These are phyloP conservation scores for Tolypocladium tundrense DNA, from an alignment of 2,329 filamentous ascomycete genomes.

Conservation along the genomic window DNA sequence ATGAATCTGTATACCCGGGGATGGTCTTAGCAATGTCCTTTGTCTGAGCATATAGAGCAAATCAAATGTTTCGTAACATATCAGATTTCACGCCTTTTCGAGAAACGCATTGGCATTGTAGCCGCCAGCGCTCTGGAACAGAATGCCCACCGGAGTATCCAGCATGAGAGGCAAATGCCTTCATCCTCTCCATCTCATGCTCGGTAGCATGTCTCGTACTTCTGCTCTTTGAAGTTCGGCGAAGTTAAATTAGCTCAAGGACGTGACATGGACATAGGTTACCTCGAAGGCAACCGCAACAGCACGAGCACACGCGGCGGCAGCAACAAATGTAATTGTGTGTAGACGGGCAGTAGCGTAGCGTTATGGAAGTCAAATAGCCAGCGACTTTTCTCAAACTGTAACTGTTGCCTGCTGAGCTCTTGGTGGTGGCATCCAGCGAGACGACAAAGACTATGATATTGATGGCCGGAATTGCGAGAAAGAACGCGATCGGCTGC, in stretches of 20 bases:
- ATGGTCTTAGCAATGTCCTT: not conserved
- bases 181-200: slow-evolving; percentile 53
- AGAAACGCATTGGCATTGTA: slow-evolving; percentile 44
- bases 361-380: too few relatives aligned
- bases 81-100: not conserved
- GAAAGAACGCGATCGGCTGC: too few relatives aligned
- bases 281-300: not conserved
- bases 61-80: not conserved
- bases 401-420: too few relatives aligned
- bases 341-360: too few relatives aligned
- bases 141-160: slow-evolving; percentile 47
- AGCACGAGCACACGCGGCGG: too few relatives aligned
- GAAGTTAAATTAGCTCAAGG: not conserved
- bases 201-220: slow-evolving; percentile 36
- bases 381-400: too few relatives aligned
- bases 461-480: too few relatives aligned
- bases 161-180: slow-evolving; percentile 55
- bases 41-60: not conserved
- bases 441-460: too few relatives aligned
- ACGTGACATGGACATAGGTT: not conserved
- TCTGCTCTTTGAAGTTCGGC: not conserved
- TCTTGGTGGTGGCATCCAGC: too few relatives aligned
- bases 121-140: slow-evolving; percentile 42
- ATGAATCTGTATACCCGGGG: not conserved
- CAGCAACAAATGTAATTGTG: too few relatives aligned